Evolutionary conservation across 192 early-diverging fungal genomes (phyloP), one percentile per base, ranked within the genome.

Genomic region (Podila epigama): DNA sequence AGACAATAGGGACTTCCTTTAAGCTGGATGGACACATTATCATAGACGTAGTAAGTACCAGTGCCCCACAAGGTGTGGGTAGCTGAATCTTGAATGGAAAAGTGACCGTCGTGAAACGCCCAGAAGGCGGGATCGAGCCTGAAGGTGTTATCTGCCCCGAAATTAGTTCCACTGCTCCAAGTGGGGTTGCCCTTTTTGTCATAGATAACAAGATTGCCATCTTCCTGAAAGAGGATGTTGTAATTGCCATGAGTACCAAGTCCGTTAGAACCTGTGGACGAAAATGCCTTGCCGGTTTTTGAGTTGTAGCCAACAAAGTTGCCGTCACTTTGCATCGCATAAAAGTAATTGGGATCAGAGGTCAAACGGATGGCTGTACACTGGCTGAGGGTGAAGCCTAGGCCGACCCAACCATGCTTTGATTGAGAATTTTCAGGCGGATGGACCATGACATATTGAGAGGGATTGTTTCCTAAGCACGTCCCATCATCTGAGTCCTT

Each of bases 201-300:
- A 37, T 65, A 65, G 51, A 55, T 55, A 55, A 65, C 63, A 54
- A 65, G 63, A 55, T 65, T 65, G 51, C 63, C 63, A 28, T 65
- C 63, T 22, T 8, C 7, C 51, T 65, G 63, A 54, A 65, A 65
- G 16, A 32, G 4, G 35, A 65, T 65, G 35, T 22, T 39, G 51
- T 65, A 65, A 18, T 13, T 35, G 63, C 63, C 63, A 29, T 53
- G 22, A 27, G 63, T 55, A 55, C 63, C 63, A 40, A 27, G 51
- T 11, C 63, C 63, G 16, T 22, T 11, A 55, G 63, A 65, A 12
- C 15, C 5, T 65, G 63, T 65, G 4, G 35, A 40, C 36, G 34
- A 65, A 65, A 55, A 18, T 12, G 51, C 51, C 16, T 53, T 27
- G 4, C 51, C 22, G 36, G 51, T 65, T 4, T 39, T 54, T 36